phyloP scores from a whole-genome alignment of 2,329 filamentous ascomycete species.

The Colletotrichum cuscutae region DNA sequence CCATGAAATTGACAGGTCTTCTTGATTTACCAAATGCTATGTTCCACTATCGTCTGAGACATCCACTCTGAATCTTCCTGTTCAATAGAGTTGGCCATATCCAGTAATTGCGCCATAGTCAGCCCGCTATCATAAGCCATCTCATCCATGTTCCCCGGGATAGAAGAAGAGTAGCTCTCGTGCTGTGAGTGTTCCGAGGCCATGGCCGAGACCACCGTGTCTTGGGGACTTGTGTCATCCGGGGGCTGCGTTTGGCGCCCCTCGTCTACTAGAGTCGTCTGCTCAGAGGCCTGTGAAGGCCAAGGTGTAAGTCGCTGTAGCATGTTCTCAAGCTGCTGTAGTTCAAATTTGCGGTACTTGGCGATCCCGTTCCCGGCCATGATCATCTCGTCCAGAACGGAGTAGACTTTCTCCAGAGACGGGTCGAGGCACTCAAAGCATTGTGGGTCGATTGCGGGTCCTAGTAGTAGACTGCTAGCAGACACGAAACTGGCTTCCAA shows the following conservation, averaged over 20 bases:
- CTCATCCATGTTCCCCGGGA: conserved; percentile 37
- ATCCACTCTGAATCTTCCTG: conserved; percentile 56
- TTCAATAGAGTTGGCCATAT: conserved; percentile 59
- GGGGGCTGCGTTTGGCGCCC: background rate
- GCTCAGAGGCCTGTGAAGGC: background rate
- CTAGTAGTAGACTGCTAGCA: conserved; percentile 52
- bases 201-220: conserved; percentile 8
- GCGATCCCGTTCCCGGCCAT: conserved; percentile 58
- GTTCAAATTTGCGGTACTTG: conserved; percentile 53
- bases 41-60: conserved; percentile 56
- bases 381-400: conserved; percentile 58
- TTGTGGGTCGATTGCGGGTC: conserved; percentile 46
- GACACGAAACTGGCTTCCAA: conserved; percentile 56
- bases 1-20: too few relatives aligned
- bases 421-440: conserved; percentile 46
- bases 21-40: conserved; percentile 49
- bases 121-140: conserved; percentile 47
- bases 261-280: background rate
- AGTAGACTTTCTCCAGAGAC: conserved; percentile 54
- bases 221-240: background rate
- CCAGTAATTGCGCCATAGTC: conserved; percentile 57
- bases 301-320: conserved; percentile 41
- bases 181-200: conserved; percentile 7
- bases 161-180: conserved; percentile 31
- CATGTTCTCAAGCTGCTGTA: conserved; percentile 56